phyloP scores from a whole-genome alignment of 1,139 yeast genomes.

The Candida smagusa region DNA sequence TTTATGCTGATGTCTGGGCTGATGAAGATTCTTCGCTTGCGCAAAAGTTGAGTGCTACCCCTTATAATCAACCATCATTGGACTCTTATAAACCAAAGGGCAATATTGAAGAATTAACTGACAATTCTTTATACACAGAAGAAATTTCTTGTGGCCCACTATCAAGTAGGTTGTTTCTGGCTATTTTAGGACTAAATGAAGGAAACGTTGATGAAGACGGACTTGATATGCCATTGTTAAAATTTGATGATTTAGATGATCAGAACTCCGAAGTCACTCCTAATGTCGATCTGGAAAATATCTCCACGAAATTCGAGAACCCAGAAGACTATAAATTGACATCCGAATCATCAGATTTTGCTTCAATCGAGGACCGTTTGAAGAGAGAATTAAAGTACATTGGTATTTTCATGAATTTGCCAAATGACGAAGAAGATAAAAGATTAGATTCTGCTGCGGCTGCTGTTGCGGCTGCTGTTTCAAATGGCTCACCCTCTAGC shows the following conservation, averaged over 20 bases:
- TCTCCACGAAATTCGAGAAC: constrained; percentile 37
- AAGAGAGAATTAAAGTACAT: constrained; percentile 85
- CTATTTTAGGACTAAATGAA: constrained; percentile 60
- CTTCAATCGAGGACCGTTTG: constrained; percentile 79
- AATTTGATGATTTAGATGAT: constrained; percentile 13
- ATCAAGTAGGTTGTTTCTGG: constrained; percentile 79
- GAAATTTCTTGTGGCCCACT: constrained; percentile 89
- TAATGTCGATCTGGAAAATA: constrained; percentile 17
- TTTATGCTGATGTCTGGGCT: constrained; percentile 81
- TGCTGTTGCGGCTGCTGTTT: constrained; percentile 4
- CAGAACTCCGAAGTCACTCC: constrained; percentile 5
- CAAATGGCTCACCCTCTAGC: constrained; percentile 4
- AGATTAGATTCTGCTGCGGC: constrained; percentile 12
- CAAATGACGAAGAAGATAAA: constrained; percentile 31
- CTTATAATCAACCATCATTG: constrained; percentile 35
- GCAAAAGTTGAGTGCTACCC: constrained; percentile 38
- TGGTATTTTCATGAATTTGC: constrained; percentile 78
- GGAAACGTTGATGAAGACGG: constrained; percentile 24
- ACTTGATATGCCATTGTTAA: constrained; percentile 19
- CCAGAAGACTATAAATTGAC: constrained; percentile 35
- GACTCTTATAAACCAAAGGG: constrained; percentile 61
- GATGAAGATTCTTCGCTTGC: constrained; percentile 65
- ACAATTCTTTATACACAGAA: constrained; percentile 66
- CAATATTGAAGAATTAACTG: constrained; percentile 55
- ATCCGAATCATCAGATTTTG: constrained; percentile 55